phyloP scores from a whole-genome alignment of 2,329 filamentous ascomycete genomes.

The Fusarium sarcochroum region DNA sequence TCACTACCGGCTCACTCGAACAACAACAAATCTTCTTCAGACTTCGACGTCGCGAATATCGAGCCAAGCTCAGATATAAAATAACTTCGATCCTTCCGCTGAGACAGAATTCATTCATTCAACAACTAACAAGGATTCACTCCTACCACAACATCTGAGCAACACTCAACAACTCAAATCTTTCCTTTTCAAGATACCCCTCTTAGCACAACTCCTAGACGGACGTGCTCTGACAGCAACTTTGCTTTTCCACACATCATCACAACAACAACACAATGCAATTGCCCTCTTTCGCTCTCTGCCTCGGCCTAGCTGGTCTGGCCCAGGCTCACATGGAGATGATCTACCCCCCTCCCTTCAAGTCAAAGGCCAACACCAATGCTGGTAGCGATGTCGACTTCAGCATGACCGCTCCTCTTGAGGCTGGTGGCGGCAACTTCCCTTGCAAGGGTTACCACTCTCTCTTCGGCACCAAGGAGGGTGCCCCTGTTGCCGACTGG shows the following conservation, averaged over 20 bases:
- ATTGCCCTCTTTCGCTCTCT: slow-evolving; percentile 55
- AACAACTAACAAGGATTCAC: slow-evolving; percentile 16
- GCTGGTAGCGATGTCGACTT: slow-evolving; percentile 71
- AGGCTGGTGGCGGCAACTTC: slow-evolving; percentile 73
- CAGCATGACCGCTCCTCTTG: slow-evolving; percentile 78
- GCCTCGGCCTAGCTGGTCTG: slow-evolving; percentile 60
- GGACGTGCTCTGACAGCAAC: slow-evolving; percentile 24
- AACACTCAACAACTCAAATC: slow-evolving; percentile 20
- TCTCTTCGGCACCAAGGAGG: slow-evolving; percentile 63
- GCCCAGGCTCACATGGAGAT: slow-evolving; percentile 71
- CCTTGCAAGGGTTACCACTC: slow-evolving; percentile 79
- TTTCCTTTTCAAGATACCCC: slow-evolving; percentile 33
- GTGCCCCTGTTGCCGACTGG: slow-evolving; percentile 72
- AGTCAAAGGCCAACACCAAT: slow-evolving; percentile 67
- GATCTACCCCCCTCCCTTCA: slow-evolving; percentile 65
- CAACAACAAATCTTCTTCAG: slow-evolving; percentile 19
- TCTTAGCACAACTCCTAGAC: slow-evolving; percentile 15
- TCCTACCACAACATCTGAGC: slow-evolving; percentile 21
- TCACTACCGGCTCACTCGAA: slow-evolving; percentile 41
- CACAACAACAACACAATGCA: slow-evolving; percentile 55
- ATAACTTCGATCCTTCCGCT: slow-evolving; percentile 27
- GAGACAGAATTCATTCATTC: slow-evolving; percentile 26
- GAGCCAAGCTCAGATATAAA: slow-evolving; percentile 35
- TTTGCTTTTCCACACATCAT: slow-evolving; percentile 5
- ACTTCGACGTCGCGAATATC: slow-evolving; percentile 14